Evolutionary conservation across 164 flowering plant genomes (phyloP), one percentile per base, ranked within the genome.

Genomic region (Vitis labrusca): DNA sequence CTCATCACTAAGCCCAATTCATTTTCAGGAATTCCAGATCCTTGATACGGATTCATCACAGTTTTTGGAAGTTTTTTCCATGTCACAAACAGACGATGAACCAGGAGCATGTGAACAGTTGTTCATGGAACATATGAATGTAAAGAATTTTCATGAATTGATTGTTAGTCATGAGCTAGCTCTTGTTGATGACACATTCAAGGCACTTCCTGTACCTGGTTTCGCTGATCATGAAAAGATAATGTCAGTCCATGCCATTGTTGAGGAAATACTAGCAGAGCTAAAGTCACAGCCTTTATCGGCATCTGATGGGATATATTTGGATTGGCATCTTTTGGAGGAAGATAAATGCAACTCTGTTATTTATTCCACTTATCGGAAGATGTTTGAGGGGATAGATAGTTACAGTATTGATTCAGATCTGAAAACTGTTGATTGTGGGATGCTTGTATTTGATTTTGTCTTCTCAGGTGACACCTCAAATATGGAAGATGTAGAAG

Each of bases 261-360:
- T 80, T 60, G 84, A 76, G 70, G 83, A 81, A 62, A 73, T 74
- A 37, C 71, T 95, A 9, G 65, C 77, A 50, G 77, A 67, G 29
- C n/a, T 86, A 68, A 83, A 84, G 74, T 81, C 79, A 67, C 82
- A 74, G 57, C 78, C 85, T 17, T 70, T 89, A 48, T 89, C 92
- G 64, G 85, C 91, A 64, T 90, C 90, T 67, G 88, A 91, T 83
- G 91, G 74, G 65, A 90, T 95, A 59, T 95, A 95, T 77, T 78
- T 95, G 71, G 94, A 93, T 76, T 93, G 98, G 97, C 82, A 85
- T 83, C 80, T 91, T 62, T 74, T 89, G 59, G 94, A 82, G 71
- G 85, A 84, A 73, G 86, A 85, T 71, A 75, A 72, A 66, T 80
- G 80, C 79, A 79, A 59, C 67, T 27, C 5, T 65, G 64, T 67